Evolutionary conservation across 192 early-diverging fungal species (phyloP), one percentile per base, ranked within the genome.

Genomic region (Mortierella antarctica): DNA sequence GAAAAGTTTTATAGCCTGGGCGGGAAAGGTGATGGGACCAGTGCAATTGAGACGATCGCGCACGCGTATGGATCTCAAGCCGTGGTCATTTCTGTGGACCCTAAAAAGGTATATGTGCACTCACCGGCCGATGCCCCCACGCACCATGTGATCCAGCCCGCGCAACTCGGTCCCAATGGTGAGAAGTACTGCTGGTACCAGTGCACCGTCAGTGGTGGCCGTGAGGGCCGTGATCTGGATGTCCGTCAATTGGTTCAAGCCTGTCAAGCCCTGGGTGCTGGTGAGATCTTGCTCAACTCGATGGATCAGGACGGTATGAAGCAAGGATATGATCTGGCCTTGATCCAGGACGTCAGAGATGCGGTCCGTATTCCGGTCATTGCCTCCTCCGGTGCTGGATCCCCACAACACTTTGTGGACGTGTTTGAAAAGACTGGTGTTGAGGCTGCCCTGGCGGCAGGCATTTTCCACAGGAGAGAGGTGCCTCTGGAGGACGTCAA

Each of bases 281-380:
- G 98, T 8, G 98, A 99, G 83, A 94, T 99, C 52, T 83, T 99
- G 78, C 88, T 98, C 61, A 99, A 99, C 83, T 98, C 97, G 83
- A 99, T 99, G 96, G 97, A 99, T 83, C 90, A 93, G 78, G 98
- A 99, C 80, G 98, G 98, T 5, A 99, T 95, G 21, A 99, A 99
- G 81, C 92, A 94, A 57, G 98, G 98, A 15, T 99, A 94, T 72
- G 98, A 99, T 60, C 76, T 96, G 18, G 95, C 93, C 61, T 83
- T 99, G 12, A 86, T 99, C 57, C 74, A 85, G 9, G 89, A 92
- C 57, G 93, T 96, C 41, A 97, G 95, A 76, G 66, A 85, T 1
- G 90, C 90, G 0, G 93, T 99, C 40, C 70, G 73, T 5, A 99
- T 99, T 62, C 98, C 98, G 1, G 97, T 99, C n/a, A 96, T 99